Conservation (phyloP, 2,329 filamentous ascomycete genomes). For the Colletotrichum cordylinicola region DNA sequence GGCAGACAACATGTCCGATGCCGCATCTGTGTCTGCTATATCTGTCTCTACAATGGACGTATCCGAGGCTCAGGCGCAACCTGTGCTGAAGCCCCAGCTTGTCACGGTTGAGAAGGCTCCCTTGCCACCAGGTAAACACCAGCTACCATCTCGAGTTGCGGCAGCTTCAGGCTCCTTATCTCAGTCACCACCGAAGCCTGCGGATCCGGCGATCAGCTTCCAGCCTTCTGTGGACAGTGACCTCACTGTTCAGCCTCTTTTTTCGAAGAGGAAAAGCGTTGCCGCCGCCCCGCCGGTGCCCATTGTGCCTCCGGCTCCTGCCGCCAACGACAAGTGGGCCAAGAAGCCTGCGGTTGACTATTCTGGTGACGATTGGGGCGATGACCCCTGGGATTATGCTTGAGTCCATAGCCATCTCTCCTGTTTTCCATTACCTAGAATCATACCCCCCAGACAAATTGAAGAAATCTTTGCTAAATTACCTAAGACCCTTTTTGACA, state of each 20-base stretch:
- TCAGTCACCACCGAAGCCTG: background rate
- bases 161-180: background rate
- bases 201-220: background rate
- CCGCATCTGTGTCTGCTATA: constrained; percentile 24
- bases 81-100: constrained; percentile 25
- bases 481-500: fast-evolving
- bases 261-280: background rate
- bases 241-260: constrained; percentile 3
- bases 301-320: background rate
- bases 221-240: background rate
- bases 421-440: background rate
- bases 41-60: constrained; percentile 29
- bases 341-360: constrained; percentile 30
- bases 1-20: constrained; percentile 15
- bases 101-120: constrained; percentile 9
- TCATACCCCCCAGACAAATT: background rate
- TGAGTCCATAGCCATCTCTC: background rate
- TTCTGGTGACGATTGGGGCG: constrained; percentile 33
- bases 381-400: constrained; percentile 22
- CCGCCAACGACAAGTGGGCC: constrained; percentile 25
- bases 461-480: background rate
- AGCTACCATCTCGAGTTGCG: background rate
- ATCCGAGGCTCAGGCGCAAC: constrained; percentile 25
- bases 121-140: background rate
- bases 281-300: background rate